A percentile compares a stretch with the other conserved stretches of the same genome.
phyloP scores from a whole-genome alignment of 1,139 yeast species.

The Yamadazyma atmosphaerica region DNA sequence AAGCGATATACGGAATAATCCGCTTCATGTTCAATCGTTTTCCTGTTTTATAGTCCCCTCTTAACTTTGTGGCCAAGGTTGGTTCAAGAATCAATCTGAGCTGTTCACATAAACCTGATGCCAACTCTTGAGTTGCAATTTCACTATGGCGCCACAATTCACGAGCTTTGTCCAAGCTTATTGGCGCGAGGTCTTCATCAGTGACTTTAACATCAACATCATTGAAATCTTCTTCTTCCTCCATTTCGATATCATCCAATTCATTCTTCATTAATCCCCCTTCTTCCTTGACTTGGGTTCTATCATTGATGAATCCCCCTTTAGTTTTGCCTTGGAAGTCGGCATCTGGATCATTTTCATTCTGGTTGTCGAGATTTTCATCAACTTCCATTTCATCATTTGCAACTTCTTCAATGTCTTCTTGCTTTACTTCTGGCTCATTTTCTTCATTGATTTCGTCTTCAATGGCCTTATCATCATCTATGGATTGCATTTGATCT shows the following conservation, averaged over 20 bases:
- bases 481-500: slow-evolving; percentile 74
- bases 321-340: slow-evolving; percentile 55
- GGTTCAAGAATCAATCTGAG: slow-evolving; percentile 92
- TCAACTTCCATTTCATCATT: slow-evolving; percentile 20
- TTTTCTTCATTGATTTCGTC: slow-evolving; percentile 43
- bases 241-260: slow-evolving; percentile 17
- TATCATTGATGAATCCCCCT: slow-evolving; percentile 54
- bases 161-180: slow-evolving; percentile 66
- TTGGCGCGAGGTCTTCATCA: slow-evolving; percentile 43
- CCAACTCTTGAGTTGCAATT: slow-evolving; percentile 77
- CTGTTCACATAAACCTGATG: slow-evolving; percentile 90
- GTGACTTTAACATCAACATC: slow-evolving; percentile 31
- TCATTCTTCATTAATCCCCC: slow-evolving; percentile 22
- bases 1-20: slow-evolving; percentile 96
- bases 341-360: slow-evolving; percentile 33
- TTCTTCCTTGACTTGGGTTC: slow-evolving; percentile 29
- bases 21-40: slow-evolving; percentile 96
- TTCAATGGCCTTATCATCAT: slow-evolving; percentile 86
- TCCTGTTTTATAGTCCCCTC: slow-evolving; percentile 97
- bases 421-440: slow-evolving; percentile 21
- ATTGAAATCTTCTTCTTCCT: slow-evolving; percentile 24
- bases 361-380: slow-evolving; percentile 24
- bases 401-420: slow-evolving; percentile 15
- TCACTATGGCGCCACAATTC: slow-evolving; percentile 84
- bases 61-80: slow-evolving; percentile 87